Base-by-base conservation (phyloP, 257 asterid species). In the Gentiana macrophylla region DNA sequence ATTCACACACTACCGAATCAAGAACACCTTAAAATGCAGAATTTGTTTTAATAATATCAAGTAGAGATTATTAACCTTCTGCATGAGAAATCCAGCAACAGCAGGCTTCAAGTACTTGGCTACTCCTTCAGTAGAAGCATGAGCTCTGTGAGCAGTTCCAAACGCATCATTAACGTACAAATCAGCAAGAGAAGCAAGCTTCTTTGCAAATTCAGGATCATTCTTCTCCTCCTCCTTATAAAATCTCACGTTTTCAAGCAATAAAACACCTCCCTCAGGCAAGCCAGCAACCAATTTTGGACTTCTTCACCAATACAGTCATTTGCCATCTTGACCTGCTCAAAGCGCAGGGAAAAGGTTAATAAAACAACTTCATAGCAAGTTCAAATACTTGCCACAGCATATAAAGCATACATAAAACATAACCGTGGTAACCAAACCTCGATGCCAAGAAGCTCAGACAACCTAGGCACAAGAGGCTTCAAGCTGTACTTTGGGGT, bases 401-500 rank as follows among this genome's bases (percentile, higher is more conserved):
- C 9, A 49, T 24, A 24, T 24, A 24, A 24, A 24, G 24, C 24
- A 24, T 24, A 24, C 24, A 24, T 0, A 8, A 49, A 53, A 41
- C 15, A 15, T 32, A 45, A 32, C 10, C 47, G 8, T 50, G 24
- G 8, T 37, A 32, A 6, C 47, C 61, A 34, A 56, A 84, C 94
- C 94, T 87, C 87, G 50, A 77, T 36, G 61, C 84, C 94, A 59
- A 87, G 83, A 58, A 87, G 87, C 58, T 87, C 83, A 44, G 94
- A 84, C 45, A 87, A 79, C 64, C 96, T 74, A 48, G 92, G 93
- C 57, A 84, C 81, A 56, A 87, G 94, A 56, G 94, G 96, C 86
- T 84, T 84, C 86, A 87, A 80, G 75, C 94, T 87, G 84, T 76
- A 87, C 67, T 87, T 87, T n/a, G 96, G 96, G 7, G 94, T 84